Base-by-base conservation (phyloP, 1,139 yeast species). In the Zygoascus meyerae region DNA sequence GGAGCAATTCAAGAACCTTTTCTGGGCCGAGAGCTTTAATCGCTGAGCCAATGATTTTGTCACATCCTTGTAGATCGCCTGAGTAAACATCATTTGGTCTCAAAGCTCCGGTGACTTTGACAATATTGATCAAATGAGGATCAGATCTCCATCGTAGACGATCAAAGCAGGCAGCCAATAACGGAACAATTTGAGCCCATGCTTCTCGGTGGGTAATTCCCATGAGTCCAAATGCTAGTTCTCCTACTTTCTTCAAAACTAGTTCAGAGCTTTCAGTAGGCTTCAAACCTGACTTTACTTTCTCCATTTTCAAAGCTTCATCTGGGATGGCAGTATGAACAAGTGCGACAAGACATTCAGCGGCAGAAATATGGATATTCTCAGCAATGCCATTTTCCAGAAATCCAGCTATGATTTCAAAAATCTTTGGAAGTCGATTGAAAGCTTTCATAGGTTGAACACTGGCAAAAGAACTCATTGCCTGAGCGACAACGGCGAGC, bases 401-500 rank as follows among this genome's bases (percentile, higher is more conserved):
- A 61, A 81, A 89, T 38, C 68, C 70, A 4, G 79, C 66, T 36
- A 89, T 77, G 5, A 75, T 68, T 17, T 75, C 74, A 53, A 87
- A 73, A 21, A 85, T 69, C 15, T 67, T 67, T 2, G 84, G 82
- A 15, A 86, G 64, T 55, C 76, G 78, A 17, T 66, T 59, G 40
- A 89, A 62, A 49, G 87, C 81, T 33, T 71, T 67, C 29, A 71
- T 61, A 1, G 89, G 79, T 52, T 83, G 78, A 52, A 83, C 71
- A 14, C 66, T 64, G 12, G 90, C 71, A 61, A 80, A 86, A 5
- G 90, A 75, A 45, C 80, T 79, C 53, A 85, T 72, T 41, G 94
- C 95, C 60, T 87, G 89, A 6, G 97, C 95, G 35, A 92, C 77
- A 21, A 89, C 95, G 1, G 97, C 95, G 44, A 89, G 76, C 98